Evolutionary conservation across 139 green algal species (phyloP).

Genomic region (Monoraphidium neglectum): DNA sequence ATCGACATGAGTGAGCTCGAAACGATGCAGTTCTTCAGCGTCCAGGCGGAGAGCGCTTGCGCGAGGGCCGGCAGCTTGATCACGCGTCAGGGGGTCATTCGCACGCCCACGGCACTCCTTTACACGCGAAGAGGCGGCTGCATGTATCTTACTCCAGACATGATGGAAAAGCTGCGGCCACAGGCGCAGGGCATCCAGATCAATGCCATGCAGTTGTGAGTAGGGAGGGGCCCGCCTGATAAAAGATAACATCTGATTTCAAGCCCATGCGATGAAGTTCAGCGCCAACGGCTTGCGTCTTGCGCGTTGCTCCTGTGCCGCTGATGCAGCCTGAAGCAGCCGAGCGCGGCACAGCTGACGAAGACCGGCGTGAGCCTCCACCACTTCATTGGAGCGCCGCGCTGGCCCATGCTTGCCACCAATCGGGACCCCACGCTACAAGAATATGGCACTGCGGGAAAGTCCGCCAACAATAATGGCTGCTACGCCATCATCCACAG

Average conservation of each 20-base stretch:
- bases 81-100: slow-evolving; percentile 19
- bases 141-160: slow-evolving; percentile 59
- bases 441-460: slow-evolving; percentile 45
- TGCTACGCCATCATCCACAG: slow-evolving; percentile 49
- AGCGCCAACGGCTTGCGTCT: neutral
- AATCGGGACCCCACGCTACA: slow-evolving; percentile 63
- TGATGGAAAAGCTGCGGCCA: slow-evolving; percentile 50
- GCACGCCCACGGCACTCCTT: slow-evolving; percentile 53
- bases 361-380: slow-evolving; percentile 20
- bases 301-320: neutral
- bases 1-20: neutral
- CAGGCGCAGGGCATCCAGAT: slow-evolving; percentile 41
- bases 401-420: slow-evolving; percentile 45
- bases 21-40: slow-evolving; percentile 20
- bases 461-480: slow-evolving; percentile 36
- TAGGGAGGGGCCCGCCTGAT: too few relatives aligned
- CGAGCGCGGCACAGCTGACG: slow-evolving; percentile 38
- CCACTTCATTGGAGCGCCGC: slow-evolving; percentile 47
- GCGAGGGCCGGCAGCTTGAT: slow-evolving; percentile 27
- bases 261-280: too few relatives aligned
- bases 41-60: slow-evolving; percentile 27
- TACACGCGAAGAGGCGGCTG: slow-evolving; percentile 56
- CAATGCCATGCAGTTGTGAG: slow-evolving; percentile 64
- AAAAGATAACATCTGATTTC: too few relatives aligned
- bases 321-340: slow-evolving; percentile 52